Evolutionary conservation across 352 stramenopile genomes (phyloP), one percentile per base, ranked within the genome.

Genomic region (Hyaloperonospora brassicae): DNA sequence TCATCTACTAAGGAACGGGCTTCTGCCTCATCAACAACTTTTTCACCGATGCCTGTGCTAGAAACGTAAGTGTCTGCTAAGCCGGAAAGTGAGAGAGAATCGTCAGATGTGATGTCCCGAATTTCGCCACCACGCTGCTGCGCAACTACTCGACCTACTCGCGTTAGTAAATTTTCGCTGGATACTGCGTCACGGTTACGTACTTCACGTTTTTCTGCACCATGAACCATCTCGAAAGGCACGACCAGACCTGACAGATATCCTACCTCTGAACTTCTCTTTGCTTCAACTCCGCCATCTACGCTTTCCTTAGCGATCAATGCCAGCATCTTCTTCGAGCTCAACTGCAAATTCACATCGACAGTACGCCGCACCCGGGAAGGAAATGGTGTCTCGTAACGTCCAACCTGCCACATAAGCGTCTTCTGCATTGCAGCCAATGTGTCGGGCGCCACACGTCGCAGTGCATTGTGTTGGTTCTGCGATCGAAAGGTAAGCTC

Each of bases 51-150:
- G 13, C 62, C 55, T 24, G 47, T 61, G 46, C 59, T 68, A 13
- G 60, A 27, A 6, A 68, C 52, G 34, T 66, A 69, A 1, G 64
- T 68, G 35, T 68, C 64, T 5, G 39, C 52, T 27, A 71, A 17
- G 45, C 60, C 67, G 7, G 35, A 66, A 8, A 12, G n/a, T 40
- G 63, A 43, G 1, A 72, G 30, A 6, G 63, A 44, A 13, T 72
- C 63, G 46, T 90, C 80, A 0, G 62, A 73, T 7, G 81, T 91
- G 54, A 91, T 91, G 35, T 91, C 81, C 52, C 66, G 71, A 52
- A 91, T 91, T 50, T 91, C 81, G 17, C 81, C 81, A 11, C 79
- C 79, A 34, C 78, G 61, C 52, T 93, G 75, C 40, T 84, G 70
- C 0, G 84, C 84, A 1, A 93, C 70, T 1, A 89, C 70, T 17